Evolutionary conservation across 2,329 filamentous ascomycete species (phyloP).

Genomic region (Fusarium sp.): DNA sequence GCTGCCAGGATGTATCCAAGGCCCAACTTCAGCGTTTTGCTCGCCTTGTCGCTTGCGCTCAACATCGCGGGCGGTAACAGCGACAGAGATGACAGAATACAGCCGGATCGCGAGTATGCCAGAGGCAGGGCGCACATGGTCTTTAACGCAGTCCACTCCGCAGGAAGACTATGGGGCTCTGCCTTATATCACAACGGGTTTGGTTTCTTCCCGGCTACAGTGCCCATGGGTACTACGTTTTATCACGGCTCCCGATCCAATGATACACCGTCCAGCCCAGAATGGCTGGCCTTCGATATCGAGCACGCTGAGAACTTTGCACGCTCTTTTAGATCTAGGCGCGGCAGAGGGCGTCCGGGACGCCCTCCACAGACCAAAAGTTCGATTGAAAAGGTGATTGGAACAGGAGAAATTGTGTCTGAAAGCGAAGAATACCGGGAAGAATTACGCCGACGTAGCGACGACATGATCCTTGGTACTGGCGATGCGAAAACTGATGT

Average conservation of each 20-base stretch:
- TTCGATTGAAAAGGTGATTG: background rate
- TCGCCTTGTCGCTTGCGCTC: slow-evolving; percentile 28
- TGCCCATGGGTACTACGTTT: slow-evolving; percentile 74
- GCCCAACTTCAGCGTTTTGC: slow-evolving; percentile 17
- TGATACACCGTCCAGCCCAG: slow-evolving; percentile 64
- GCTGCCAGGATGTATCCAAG: slow-evolving; percentile 33
- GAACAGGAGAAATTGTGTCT: slow-evolving; percentile 1
- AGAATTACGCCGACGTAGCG: slow-evolving; percentile 25
- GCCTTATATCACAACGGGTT: slow-evolving; percentile 82
- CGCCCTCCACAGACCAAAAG: background rate
- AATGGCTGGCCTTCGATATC: slow-evolving; percentile 83
- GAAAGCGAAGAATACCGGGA: slow-evolving; percentile 10
- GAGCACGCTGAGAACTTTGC: slow-evolving; percentile 80
- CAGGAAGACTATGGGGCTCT: slow-evolving; percentile 81
- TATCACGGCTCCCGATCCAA: slow-evolving; percentile 72
- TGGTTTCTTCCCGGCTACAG: slow-evolving; percentile 74
- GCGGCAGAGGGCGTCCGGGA: background rate
- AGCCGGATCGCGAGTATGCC: slow-evolving; percentile 56
- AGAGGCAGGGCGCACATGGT: slow-evolving; percentile 71
- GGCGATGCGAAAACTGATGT: background rate
- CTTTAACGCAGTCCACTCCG: slow-evolving; percentile 80
- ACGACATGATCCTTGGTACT: background rate
- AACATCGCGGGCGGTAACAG: slow-evolving; percentile 7
- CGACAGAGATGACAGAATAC: slow-evolving; percentile 40
- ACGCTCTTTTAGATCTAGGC: slow-evolving; percentile 34